phyloP scores from a whole-genome alignment of 768 basidiomycete genomes.

The Clitopilus hobsonii region DNA sequence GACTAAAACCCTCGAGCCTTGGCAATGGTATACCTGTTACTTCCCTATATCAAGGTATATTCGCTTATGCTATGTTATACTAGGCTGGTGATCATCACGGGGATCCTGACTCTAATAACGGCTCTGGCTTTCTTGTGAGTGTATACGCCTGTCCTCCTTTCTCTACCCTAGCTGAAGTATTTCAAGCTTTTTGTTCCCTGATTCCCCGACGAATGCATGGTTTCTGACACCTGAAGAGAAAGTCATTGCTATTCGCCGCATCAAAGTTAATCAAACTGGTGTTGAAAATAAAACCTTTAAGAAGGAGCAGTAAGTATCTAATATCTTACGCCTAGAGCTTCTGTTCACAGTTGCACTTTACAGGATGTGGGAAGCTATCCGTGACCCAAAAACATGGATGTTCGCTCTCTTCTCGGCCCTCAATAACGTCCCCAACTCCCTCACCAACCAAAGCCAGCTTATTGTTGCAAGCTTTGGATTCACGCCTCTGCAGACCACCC shows the following conservation, averaged over 20 bases:
- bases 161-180: not conserved
- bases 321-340: not conserved
- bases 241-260: not conserved
- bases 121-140: constrained; percentile 50
- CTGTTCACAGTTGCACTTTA: not conserved
- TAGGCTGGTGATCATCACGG: constrained; percentile 69
- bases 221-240: not conserved
- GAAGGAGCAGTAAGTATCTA: constrained; percentile 59
- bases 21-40: constrained; percentile 55
- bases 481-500: constrained; percentile 57
- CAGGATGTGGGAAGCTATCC: constrained; percentile 67
- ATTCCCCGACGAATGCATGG: not conserved
- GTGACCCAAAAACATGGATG: constrained; percentile 72
- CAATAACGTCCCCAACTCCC: constrained; percentile 60
- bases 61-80: not conserved
- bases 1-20: constrained; percentile 53
- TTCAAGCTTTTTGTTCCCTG: not conserved
- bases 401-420: constrained; percentile 66
- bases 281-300: constrained; percentile 82
- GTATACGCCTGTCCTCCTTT: not conserved
- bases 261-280: constrained; percentile 48
- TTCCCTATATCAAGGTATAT: not conserved
- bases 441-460: constrained; percentile 59
- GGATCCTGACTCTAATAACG: constrained; percentile 45
- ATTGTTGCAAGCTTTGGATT: constrained; percentile 69